Evolutionary conservation across 2,329 filamentous ascomycete species (phyloP), one percentile per base, ranked within the genome.

Genomic region (Alternaria triticina): DNA sequence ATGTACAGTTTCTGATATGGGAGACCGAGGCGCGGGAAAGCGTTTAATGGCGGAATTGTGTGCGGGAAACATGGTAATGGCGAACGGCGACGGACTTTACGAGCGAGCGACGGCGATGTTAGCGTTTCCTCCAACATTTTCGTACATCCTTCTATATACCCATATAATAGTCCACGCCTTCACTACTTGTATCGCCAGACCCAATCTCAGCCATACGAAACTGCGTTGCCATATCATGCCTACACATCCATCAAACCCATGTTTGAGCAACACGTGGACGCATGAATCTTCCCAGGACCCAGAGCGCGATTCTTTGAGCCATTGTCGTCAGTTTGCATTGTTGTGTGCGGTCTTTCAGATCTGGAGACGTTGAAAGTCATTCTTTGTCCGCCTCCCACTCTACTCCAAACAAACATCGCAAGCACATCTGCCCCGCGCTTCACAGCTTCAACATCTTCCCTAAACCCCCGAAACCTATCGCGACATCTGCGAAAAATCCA

Each of bases 1-100:
- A 74, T 27, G 57, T 72, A 22, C 59, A 65, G n/a, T 74, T 74
- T 49, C 46, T 73, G 22, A 59, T 60, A 17, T 74, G 71, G 71
- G 71, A 74, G 27, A 54, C 69, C 2, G 54, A 61, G 13, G 65
- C 69, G 33, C 65, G 70, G 28, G 71, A 74, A 28, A 70, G 69
- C 40, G 30, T 73, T 11, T 74, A 52, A 58, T 20, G 13, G 36
- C 13, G 45, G 36, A 8, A 10, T 11, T 25, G 7, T 52, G 30
- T 36, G 11, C 17, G 23, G 13, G 13, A 22, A 40, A 23, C 20
- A 54, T 22, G 20, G 51, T 30, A 43, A 40, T n/a, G 15, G 23
- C 33, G 23, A 25, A 43, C 28, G 7, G n/a, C 15, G 17, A 13
- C 49, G 49, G 33, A 33, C 17, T 10, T 15, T 7, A 52, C 30